Percentiles rank a stretch among this genome's conserved stretches.
Evolutionary conservation across 441 rosid genomes (phyloP).

Genomic region (Populus hybrid): DNA sequence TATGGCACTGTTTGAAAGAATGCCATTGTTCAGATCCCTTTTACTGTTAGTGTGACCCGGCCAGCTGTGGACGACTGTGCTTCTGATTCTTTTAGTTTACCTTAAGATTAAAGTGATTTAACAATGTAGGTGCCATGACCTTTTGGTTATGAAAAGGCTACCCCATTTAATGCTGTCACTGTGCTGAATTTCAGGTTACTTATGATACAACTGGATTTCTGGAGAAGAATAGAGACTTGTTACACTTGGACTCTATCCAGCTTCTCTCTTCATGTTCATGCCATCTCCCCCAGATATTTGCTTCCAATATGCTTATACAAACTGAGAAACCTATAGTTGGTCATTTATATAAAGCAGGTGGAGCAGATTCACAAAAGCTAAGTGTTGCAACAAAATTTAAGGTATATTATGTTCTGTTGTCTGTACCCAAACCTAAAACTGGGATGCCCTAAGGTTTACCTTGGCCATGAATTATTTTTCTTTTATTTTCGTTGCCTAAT

Average conservation of each 20-base stretch:
- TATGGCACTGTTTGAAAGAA: neutral
- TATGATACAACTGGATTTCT: conserved; percentile 95
- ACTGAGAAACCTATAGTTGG: conserved; percentile 79
- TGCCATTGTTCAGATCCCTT: neutral
- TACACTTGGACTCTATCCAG: conserved; percentile 91
- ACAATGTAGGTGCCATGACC: neutral
- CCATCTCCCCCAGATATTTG: conserved; percentile 88
- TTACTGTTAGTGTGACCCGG: neutral
- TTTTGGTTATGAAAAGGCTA: conserved; percentile 7
- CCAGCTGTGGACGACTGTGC: neutral
- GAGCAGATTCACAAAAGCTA: conserved; percentile 94
- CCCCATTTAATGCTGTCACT: conserved; percentile 26
- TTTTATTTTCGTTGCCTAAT: neutral
- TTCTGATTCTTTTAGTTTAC: neutral
- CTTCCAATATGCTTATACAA: conserved; percentile 81
- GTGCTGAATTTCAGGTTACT: conserved; percentile 58
- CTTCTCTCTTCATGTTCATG: conserved; percentile 90
- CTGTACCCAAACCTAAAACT: neutral
- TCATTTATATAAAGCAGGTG: conserved; percentile 89
- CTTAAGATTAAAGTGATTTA: neutral
- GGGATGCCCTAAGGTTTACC: neutral
- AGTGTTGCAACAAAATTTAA: conserved; percentile 95
- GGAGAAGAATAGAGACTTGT: conserved; percentile 95
- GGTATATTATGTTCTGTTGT: conserved; percentile 39
- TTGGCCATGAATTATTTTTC: neutral